Base-by-base conservation (phyloP, 2,329 filamentous ascomycete genomes). In the Fusarium lyarnte region DNA sequence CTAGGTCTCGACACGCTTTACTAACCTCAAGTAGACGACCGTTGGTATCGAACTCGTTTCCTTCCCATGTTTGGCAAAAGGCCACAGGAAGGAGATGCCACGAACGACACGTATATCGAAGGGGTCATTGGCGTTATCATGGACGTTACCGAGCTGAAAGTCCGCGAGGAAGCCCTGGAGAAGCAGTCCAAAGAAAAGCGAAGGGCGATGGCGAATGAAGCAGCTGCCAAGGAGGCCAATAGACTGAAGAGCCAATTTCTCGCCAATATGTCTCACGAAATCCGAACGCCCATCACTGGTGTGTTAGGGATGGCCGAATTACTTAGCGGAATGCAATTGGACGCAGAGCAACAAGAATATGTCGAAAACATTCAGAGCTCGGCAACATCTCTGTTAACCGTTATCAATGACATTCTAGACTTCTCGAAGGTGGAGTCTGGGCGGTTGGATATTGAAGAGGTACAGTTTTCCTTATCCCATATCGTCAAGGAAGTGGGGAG, bases 361-460 rank as follows among this genome's bases (percentile, higher is more conserved):
- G 91, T 92, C 6, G 91, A 94, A 73, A 94, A 94, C 69, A 93
- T 95, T 11, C 91, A 93, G 76, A 87, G 92, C 57, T 95, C 92
- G 10, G 93, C 92, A 0, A 94, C 95, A 71, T 94, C 93, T 4
- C 83, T 97, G 6, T 85, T 97, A 25, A 95, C 93, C 0, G 92
- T 97, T 43, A 97, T 97, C 81, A 97, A 97, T 77, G 94, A 97
- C 76, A 97, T 97, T 61, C 84, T 97, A 4, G 94, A 97, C 81
- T 95, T 97, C 79, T 96, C 93, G 8, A 97, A 97, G 80, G 91
- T 94, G 4, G 93, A 95, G 78, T 93, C 91, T 13, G 93, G 93
- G 6, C 86, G 91, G 12, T 82, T 95, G 25, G 92, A 94, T 70
- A 91, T 95, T 43, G 93, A 94, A 80, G 92, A 94, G 75, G 92